phyloP scores from a whole-genome alignment of 305 asterid genomes.

The Fraxinus xanthoxyloides region DNA sequence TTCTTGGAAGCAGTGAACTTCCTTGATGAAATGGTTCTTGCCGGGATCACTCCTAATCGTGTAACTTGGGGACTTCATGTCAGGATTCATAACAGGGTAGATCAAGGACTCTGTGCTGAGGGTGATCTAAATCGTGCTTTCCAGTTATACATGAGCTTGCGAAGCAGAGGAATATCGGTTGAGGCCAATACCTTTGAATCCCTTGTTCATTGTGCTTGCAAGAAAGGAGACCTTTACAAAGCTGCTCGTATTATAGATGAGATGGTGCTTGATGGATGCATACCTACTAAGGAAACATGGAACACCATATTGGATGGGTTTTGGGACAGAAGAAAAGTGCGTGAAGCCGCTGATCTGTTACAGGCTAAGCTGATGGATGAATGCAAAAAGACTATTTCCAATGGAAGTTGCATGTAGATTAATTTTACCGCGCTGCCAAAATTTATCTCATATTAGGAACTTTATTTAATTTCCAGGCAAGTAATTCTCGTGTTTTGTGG shows the following conservation, averaged over 20 bases:
- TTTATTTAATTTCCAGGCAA: not conserved
- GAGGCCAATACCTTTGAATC: conserved; percentile 54
- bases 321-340: conserved; percentile 62
- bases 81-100: conserved; percentile 62
- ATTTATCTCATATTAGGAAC: not conserved
- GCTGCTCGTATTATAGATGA: conserved; percentile 64
- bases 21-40: conserved; percentile 84
- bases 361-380: conserved; percentile 44
- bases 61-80: conserved; percentile 87
- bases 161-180: conserved; percentile 70
- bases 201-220: conserved; percentile 49
- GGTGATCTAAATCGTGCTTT: conserved; percentile 56
- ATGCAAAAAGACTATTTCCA: conserved; percentile 24
- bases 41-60: conserved; percentile 70
- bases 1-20: conserved; percentile 75
- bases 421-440: not conserved
- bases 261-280: conserved; percentile 77
- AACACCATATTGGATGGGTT: conserved; percentile 48
- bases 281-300: conserved; percentile 65
- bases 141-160: conserved; percentile 59
- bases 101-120: conserved; percentile 53
- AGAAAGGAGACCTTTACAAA: conserved; percentile 62
- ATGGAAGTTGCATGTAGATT: conserved; percentile 17
- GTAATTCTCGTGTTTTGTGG: not conserved
- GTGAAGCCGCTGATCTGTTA: conserved; percentile 51